Percentiles rank a stretch among this genome's conserved stretches.
These are phyloP conservation scores for Dactylellina haptotyla DNA, from an alignment of 2,329 filamentous ascomycete species.

Conservation along the genomic window DNA sequence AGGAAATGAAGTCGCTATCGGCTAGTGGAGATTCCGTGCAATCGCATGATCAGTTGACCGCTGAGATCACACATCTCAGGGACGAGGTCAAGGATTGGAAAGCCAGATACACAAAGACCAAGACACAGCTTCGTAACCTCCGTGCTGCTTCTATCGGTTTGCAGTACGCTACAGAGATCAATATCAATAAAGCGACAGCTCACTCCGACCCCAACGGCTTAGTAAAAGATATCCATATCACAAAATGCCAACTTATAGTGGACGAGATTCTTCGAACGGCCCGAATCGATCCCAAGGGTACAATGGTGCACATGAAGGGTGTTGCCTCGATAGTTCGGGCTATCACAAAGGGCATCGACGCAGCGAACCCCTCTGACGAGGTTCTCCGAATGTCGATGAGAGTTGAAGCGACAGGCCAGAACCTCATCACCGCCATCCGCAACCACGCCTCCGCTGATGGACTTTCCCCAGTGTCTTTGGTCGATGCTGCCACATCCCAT, in stretches of 20 bases:
- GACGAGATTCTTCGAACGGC: conserved; percentile 87
- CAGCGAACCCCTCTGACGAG: conserved; percentile 64
- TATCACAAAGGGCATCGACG: conserved; percentile 83
- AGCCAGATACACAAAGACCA: conserved; percentile 84
- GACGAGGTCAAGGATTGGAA: conserved; percentile 89
- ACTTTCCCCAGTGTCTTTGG: conserved; percentile 87
- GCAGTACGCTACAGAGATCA: conserved; percentile 61
- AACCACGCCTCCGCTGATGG: conserved; percentile 86
- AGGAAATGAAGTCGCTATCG: conserved; percentile 88
- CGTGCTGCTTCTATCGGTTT: conserved; percentile 80
- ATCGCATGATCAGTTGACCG: conserved; percentile 80
- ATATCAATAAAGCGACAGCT: conserved; percentile 74
- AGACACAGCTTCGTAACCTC: conserved; percentile 84
- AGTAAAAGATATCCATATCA: conserved; percentile 90
- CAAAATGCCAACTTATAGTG: conserved; percentile 92
- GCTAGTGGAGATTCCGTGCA: conserved; percentile 82
- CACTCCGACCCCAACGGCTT: conserved; percentile 78
- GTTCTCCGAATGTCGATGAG: conserved; percentile 78
- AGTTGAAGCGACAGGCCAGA: conserved; percentile 93
- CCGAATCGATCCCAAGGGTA: conserved; percentile 75
- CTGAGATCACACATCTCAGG: conserved; percentile 79
- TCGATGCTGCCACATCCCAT: conserved; percentile 93
- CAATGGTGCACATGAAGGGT: conserved; percentile 85
- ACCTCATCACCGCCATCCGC: conserved; percentile 91
- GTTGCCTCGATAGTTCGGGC: conserved; percentile 84